phyloP scores from a whole-genome alignment of 768 basidiomycete genomes.

The Hebeloma cylindrosporum region DNA sequence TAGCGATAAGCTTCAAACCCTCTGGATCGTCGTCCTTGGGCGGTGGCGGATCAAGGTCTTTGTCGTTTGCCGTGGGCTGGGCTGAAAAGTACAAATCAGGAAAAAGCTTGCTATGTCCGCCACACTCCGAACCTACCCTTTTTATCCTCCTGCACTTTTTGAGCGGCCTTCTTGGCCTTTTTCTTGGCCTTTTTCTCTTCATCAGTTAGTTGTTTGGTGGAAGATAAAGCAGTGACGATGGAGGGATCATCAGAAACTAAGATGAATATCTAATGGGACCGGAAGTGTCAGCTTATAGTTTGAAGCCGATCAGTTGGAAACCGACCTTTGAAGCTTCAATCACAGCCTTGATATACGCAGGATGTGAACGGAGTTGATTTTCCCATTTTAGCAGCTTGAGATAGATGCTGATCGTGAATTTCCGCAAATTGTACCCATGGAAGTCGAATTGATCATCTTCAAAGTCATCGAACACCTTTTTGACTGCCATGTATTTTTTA shows the following conservation, averaged over 20 bases:
- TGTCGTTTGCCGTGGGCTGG: conserved; percentile 50
- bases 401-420: conserved; percentile 85
- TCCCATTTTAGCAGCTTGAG: conserved; percentile 83
- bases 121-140: too few relatives aligned
- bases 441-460: conserved; percentile 99
- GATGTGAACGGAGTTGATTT: conserved; percentile 74
- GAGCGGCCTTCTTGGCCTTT: conserved; percentile 77
- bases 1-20: conserved; percentile 66
- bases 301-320: not conserved
- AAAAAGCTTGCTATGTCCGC: too few relatives aligned
- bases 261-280: conserved; percentile 63
- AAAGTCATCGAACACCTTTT: conserved; percentile 82
- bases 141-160: conserved; percentile 69
- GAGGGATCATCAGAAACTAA: conserved; percentile 69
- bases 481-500: conserved; percentile 78
- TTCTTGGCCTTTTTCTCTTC: conserved; percentile 82
- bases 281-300: conserved; percentile 6
- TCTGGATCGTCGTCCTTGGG: conserved; percentile 83
- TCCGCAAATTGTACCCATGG: conserved; percentile 91
- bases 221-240: conserved; percentile 44
- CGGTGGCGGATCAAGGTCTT: conserved; percentile 57
- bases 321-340: conserved; percentile 67
- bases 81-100: too few relatives aligned
- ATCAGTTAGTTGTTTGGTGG: conserved; percentile 50
- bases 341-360: conserved; percentile 72